phyloP scores from a whole-genome alignment of 345 rosid genomes.

The Kernera saxatilis region DNA sequence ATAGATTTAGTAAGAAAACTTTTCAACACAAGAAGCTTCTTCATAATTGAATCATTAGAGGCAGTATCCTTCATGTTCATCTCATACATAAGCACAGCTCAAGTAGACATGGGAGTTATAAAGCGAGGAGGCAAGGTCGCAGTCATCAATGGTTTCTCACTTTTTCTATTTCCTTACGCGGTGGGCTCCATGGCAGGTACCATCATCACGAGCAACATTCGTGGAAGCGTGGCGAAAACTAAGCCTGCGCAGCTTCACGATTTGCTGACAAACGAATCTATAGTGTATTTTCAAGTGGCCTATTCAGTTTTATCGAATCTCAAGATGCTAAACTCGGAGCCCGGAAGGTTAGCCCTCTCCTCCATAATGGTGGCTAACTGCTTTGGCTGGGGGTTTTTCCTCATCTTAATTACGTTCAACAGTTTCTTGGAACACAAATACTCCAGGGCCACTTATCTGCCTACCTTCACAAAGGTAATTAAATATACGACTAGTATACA shows the following conservation, averaged over 20 bases:
- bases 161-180: constrained; percentile 20
- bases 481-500: no score
- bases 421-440: not conserved
- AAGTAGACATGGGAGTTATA: constrained; percentile 22
- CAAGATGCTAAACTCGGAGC: constrained; percentile 39
- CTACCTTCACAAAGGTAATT: constrained; percentile 12
- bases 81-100: constrained; percentile 27
- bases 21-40: constrained; percentile 20
- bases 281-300: constrained; percentile 29
- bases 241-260: not conserved
- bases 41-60: constrained; percentile 20
- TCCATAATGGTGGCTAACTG: constrained; percentile 30
- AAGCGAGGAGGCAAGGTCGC: constrained; percentile 32
- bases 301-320: constrained; percentile 30
- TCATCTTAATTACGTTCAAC: not conserved
- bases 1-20: not conserved
- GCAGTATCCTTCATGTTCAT: constrained; percentile 25
- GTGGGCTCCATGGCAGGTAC: not conserved
- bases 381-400: constrained; percentile 1
- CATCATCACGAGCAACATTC: not conserved
- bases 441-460: not conserved
- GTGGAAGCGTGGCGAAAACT: constrained; percentile 2
- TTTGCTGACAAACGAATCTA: not conserved
- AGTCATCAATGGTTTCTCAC: constrained; percentile 26
- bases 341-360: constrained; percentile 38